Percentiles rank a stretch among this genome's conserved stretches.
These are phyloP conservation scores for Choanephora cucurbitarum DNA, from an alignment of 371 early-diverging fungal genomes.

Conservation along the genomic window DNA sequence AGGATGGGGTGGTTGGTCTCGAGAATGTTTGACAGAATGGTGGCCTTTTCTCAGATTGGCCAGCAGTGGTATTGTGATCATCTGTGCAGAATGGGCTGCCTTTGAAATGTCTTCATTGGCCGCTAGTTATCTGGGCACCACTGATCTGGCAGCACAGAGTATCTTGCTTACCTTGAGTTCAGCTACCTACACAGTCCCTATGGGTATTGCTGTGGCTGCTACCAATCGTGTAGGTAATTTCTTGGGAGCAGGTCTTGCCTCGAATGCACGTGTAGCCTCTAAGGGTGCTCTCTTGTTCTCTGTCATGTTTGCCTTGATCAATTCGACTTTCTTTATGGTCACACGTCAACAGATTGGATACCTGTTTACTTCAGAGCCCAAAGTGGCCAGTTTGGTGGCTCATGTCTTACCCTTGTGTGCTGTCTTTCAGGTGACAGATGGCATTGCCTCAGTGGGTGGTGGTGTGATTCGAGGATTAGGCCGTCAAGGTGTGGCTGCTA, in stretches of 20 bases:
- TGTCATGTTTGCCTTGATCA: constrained; percentile 42
- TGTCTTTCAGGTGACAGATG: constrained; percentile 80
- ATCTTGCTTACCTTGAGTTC: constrained; percentile 74
- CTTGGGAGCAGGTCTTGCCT: constrained; percentile 52
- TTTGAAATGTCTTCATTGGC: constrained; percentile 48
- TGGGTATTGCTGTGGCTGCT: constrained; percentile 73
- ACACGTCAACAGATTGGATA: constrained; percentile 57
- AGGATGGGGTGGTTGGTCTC: constrained; percentile 88
- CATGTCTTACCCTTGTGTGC: constrained; percentile 76
- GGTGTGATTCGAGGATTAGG: constrained; percentile 78
- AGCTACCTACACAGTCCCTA: constrained; percentile 72
- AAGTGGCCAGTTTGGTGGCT: constrained; percentile 71
- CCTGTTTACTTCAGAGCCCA: constrained; percentile 70
- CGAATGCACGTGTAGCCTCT: constrained; percentile 50
- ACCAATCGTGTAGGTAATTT: constrained; percentile 85
- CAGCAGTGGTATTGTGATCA: constrained; percentile 69
- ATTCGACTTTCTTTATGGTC: constrained; percentile 33
- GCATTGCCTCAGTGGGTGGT: constrained; percentile 65
- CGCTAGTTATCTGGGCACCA: constrained; percentile 76
- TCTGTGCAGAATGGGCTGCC: constrained; percentile 78
- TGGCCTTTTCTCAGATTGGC: constrained; percentile 73
- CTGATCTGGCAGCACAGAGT: constrained; percentile 84
- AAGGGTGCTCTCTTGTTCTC: constrained; percentile 51
- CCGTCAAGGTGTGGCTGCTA: constrained; percentile 70
- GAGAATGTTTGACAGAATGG: constrained; percentile 65